phyloP scores from a whole-genome alignment of 805 yeast species.

The Ogataea nonfermentans region DNA sequence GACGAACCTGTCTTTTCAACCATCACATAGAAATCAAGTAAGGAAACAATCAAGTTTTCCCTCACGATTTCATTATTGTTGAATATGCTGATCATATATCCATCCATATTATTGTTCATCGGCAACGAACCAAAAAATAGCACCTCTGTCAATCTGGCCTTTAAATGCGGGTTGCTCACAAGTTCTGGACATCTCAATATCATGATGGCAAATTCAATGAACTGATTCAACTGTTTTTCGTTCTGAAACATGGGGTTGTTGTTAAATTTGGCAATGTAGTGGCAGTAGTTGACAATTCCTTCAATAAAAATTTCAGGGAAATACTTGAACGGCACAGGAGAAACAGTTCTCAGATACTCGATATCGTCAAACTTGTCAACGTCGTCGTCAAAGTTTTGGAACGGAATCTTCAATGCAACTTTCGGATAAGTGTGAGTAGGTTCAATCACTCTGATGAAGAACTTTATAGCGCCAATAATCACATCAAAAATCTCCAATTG shows the following conservation, averaged over 20 bases:
- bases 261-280: constrained; percentile 55
- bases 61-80: constrained; percentile 60
- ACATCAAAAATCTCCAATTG: constrained; percentile 75
- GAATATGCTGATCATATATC: constrained; percentile 69
- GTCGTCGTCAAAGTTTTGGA: constrained; percentile 57
- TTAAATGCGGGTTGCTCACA: constrained; percentile 90
- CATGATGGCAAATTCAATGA: constrained; percentile 70
- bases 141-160: constrained; percentile 77
- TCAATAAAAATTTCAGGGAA: constrained; percentile 86
- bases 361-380: constrained; percentile 72
- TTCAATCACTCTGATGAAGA: constrained; percentile 69
- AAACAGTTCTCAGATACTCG: constrained; percentile 60
- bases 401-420: constrained; percentile 49
- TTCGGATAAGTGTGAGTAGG: constrained; percentile 66
- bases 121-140: constrained; percentile 73
- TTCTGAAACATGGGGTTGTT: constrained; percentile 57
- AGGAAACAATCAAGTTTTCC: constrained; percentile 71
- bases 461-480: constrained; percentile 70
- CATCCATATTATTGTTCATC: constrained; percentile 55
- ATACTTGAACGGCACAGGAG: constrained; percentile 76
- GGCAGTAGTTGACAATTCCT: constrained; percentile 71
- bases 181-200: constrained; percentile 81
- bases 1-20: constrained; percentile 96
- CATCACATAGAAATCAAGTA: constrained; percentile 88
- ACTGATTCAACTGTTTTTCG: constrained; percentile 48